Base-by-base conservation (phyloP, 225 moss, liverwort and hornwort genomes). In the Neckera pumila region DNA sequence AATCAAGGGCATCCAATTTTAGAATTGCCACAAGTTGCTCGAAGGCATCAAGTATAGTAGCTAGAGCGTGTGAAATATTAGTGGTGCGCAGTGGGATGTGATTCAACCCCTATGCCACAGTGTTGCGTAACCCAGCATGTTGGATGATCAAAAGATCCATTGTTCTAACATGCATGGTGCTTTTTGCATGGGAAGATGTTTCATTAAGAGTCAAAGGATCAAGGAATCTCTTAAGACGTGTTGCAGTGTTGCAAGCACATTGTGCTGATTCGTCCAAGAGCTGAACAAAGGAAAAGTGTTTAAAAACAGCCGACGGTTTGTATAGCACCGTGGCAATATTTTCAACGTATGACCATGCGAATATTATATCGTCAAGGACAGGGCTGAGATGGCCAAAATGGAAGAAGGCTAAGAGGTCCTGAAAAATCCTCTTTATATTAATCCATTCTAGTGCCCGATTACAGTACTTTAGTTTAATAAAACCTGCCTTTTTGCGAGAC, bases 101-200 rank as follows among this genome's bases (percentile, higher is more conserved):
- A n/a, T n/a, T n/a, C n/a, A 73, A 0, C 1, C 73, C 43, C 9
- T 73, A 28, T 17, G 38, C 16, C 1, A 73, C 1, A 0, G 9
- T 6, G 6, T 5, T 10, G 0, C 45, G 42, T 3, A 73, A 6
- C 0, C 28, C 43, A 2, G 0, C 0, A 1, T 73, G 27, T 6
- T 73, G 73, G 0, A 73, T 73, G 0, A 73, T 73, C 0, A 28
- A 9, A 0, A 73, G 9, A 17, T 73, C 45, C 73, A 73, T 73
- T 0, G 45, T 9, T 28, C 73, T 26, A 0, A 73, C 73, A 45
- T 73, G 73, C 9, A 51, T 11, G 51, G 51, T 4, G 1, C 11
- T 23, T 14, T 42, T 40, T 0, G 3, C 28, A 2, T 36, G 23
- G 4, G 9, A 45, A 28, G 15, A 7, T 8, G 5, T 1, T 17